Evolutionary conservation across 805 yeast genomes (phyloP).

Genomic region (Komagataella pseudopastoris): DNA sequence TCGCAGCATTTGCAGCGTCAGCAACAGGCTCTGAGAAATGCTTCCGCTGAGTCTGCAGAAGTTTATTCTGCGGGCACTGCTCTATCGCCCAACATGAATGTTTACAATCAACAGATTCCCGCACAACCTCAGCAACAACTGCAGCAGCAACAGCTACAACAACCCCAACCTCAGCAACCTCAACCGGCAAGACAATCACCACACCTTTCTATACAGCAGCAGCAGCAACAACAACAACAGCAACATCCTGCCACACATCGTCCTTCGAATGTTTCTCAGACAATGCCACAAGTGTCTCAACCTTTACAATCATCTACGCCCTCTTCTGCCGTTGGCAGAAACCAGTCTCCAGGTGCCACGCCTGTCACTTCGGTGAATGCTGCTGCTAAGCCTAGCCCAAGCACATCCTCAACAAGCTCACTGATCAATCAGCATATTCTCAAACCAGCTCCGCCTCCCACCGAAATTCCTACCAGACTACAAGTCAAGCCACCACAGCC

Average conservation of each 20-base stretch:
- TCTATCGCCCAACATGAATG: constrained; percentile 7
- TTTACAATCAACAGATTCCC: constrained; percentile 1
- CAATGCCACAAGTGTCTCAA: constrained; percentile 1
- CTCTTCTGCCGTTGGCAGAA: constrained; percentile 3
- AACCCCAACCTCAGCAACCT: constrained; percentile 6
- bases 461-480: constrained; percentile 59
- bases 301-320: background rate
- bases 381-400: constrained; percentile 24
- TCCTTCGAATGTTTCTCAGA: background rate
- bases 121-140: constrained; percentile 4
- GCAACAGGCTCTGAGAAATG: constrained; percentile 2
- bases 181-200: constrained; percentile 5
- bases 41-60: constrained; percentile 7
- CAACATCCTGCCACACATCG: constrained; percentile 6
- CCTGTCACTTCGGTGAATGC: constrained; percentile 36
- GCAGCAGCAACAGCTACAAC: constrained; percentile 6
- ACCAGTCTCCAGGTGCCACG: constrained; percentile 17
- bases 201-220: constrained; percentile 2
- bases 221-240: constrained; percentile 5
- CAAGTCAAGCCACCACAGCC: constrained; percentile 56
- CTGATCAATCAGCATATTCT: constrained; percentile 3
- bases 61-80: constrained; percentile 4
- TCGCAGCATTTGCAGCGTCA: constrained; percentile 20
- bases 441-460: constrained; percentile 46
- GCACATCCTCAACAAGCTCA: constrained; percentile 7